Percentiles rank a stretch among this genome's conserved stretches.
phyloP scores from a whole-genome alignment of 83 land plant genomes.

The Diphasiastrum complanatum region DNA sequence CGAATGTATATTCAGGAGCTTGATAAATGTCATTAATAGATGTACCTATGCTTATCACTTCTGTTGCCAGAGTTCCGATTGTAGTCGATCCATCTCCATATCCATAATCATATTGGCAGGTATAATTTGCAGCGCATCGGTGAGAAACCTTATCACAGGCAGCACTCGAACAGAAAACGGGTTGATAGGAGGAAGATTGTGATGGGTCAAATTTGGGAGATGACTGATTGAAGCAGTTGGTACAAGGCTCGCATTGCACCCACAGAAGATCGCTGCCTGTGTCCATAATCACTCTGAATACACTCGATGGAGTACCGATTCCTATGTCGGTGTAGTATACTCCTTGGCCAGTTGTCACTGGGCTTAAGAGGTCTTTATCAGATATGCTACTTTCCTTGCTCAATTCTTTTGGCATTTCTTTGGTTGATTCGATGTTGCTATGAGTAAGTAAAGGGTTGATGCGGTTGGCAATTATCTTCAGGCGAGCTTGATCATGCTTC shows the following conservation, averaged over 20 bases:
- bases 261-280: constrained; percentile 14
- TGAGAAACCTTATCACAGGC: neutral
- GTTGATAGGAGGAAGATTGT: neutral
- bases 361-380: too few species aligned
- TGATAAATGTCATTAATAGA: too few species aligned
- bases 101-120: constrained; percentile 2
- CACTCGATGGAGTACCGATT: neutral
- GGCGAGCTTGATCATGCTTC: too few species aligned
- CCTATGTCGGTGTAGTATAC: constrained; percentile 3
- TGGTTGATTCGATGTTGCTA: too few species aligned
- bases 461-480: too few species aligned
- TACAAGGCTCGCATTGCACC: constrained; percentile 1
- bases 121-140: too few species aligned
- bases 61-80: neutral
- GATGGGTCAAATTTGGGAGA: neutral
- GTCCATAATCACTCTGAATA: neutral
- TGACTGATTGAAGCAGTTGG: neutral
- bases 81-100: constrained; percentile 1
- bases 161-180: neutral
- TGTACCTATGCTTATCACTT: neutral
- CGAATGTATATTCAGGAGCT: neutral
- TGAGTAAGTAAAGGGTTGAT: too few species aligned
- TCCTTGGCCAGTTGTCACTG: too few species aligned
- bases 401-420: too few species aligned
- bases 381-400: too few species aligned